Base-by-base conservation (phyloP, 768 basidiomycete genomes). In the Suillus sp. region DNA sequence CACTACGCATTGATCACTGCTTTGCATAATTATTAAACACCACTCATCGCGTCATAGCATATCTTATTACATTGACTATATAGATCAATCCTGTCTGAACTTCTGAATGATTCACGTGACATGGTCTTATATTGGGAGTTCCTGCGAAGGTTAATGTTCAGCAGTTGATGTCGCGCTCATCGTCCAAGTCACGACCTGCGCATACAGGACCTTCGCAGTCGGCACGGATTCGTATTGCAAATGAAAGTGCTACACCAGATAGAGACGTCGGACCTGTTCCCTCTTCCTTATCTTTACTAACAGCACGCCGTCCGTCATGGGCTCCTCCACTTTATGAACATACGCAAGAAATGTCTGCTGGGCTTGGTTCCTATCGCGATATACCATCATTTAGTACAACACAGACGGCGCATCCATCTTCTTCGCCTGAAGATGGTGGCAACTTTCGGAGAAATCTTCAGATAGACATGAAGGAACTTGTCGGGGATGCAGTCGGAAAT, bases 401-500 rank as follows among this genome's bases (percentile, higher is more conserved):
- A 9, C 64, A 69, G 45, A 63, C 51, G 1, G 61, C 65, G 0
- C 72, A 65, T 32, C 65, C 70, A 2, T 71, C 74, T 10, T 71
- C 71, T 3, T 75, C 74, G 20, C 74, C 74, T 0, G 87, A 90
- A 64, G 87, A 91, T 68, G 81, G 83, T 10, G 80, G 82, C 20
- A 88, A 85, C 66, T 81, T 90, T 67, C 78, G 78, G 59, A 77
- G 81, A 58, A 86, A 82, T 63, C 73, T 91, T 64, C 83, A 90
- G 72, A 92, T 93, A 64, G 88, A 91, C 66, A 91, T 93, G 87
- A 90, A 91, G 70, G 83, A 79, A 37, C 78, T 92, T 42, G 88
- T 93, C 4, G 91, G 91, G 2, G 90, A 91, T 72, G 91, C 91
- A 30, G 90, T 93, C 2, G 91, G 92, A 10, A 93, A 92, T 73